phyloP scores from a whole-genome alignment of 352 stramenopile species.

The Phytophthora nicotianae region DNA sequence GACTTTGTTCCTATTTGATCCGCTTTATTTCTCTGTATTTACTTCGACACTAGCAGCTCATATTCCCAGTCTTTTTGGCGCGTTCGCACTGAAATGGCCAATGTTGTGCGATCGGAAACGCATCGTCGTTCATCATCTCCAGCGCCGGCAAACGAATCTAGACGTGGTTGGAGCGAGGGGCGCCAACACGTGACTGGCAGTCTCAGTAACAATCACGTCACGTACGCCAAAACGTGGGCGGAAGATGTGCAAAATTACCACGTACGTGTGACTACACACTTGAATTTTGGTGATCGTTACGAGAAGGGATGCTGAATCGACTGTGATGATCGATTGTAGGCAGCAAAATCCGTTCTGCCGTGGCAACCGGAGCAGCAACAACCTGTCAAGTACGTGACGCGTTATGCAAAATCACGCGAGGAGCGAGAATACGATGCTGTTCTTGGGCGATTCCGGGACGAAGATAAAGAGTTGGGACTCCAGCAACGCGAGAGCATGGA shows the following conservation, averaged over 20 bases:
- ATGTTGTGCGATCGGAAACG: constrained; percentile 4
- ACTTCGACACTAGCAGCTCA: background rate
- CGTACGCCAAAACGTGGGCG: constrained; percentile 53
- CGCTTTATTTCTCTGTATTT: constrained; percentile 16
- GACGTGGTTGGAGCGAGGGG: background rate
- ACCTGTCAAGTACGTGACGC: constrained; percentile 65
- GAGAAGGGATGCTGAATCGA: background rate
- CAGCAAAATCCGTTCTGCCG: constrained; percentile 65
- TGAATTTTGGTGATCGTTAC: constrained; percentile 9
- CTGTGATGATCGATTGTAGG: constrained; percentile 34
- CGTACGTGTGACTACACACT: constrained; percentile 26
- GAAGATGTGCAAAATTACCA: constrained; percentile 67
- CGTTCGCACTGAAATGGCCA: constrained; percentile 14
- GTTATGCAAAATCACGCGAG: constrained; percentile 71
- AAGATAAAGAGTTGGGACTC: constrained; percentile 44
- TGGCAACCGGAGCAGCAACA: constrained; percentile 61
- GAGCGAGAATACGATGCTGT: constrained; percentile 77
- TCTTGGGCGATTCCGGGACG: constrained; percentile 68
- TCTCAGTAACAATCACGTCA: constrained; percentile 25
- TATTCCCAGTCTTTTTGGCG: background rate
- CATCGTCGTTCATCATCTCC: constrained; percentile 8
- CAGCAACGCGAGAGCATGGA: constrained; percentile 40
- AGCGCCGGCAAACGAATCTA: background rate
- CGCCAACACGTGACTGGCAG: constrained; percentile 11
- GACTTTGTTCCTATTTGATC: constrained; percentile 8